These are phyloP conservation scores for Quercus parvula DNA, from an alignment of 306 rosid genomes.

Conservation along the genomic window DNA sequence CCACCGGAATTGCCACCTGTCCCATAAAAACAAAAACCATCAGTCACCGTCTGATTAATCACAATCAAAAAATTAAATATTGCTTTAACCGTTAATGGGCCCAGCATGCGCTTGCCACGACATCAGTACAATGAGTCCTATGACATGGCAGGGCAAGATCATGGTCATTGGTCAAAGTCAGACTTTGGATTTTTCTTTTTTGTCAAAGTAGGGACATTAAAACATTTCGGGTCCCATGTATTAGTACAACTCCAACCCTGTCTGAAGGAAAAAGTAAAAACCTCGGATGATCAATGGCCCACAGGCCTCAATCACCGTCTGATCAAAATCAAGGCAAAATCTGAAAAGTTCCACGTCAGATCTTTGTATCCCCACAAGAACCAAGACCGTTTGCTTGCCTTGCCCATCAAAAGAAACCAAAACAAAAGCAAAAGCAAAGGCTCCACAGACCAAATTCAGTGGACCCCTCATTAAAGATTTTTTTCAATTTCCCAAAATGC, in stretches of 20 bases:
- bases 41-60: slow-evolving; percentile 12
- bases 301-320: not conserved
- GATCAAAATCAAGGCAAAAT: slow-evolving; percentile 5
- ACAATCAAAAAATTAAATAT: not conserved
- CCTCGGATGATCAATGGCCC: not conserved
- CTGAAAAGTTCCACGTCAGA: slow-evolving; percentile 5
- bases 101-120: not conserved
- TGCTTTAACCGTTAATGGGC: not conserved
- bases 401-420: slow-evolving; percentile 38
- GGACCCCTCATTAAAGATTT: not conserved
- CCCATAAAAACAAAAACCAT: slow-evolving; percentile 11
- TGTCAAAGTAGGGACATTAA: not conserved
- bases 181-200: not conserved
- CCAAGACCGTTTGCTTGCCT: slow-evolving; percentile 17
- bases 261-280: not conserved
- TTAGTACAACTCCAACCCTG: not conserved
- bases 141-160: slow-evolving; percentile 7
- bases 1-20: slow-evolving; percentile 94
- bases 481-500: not conserved
- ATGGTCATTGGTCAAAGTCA: not conserved
- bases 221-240: not conserved
- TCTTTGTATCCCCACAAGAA: not conserved
- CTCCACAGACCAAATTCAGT: not conserved
- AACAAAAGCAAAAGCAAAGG: slow-evolving; percentile 12
- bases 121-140: not conserved